These are phyloP conservation scores for Nelumbo lutea DNA, from an alignment of 164 flowering plant genomes.

Conservation along the genomic window DNA sequence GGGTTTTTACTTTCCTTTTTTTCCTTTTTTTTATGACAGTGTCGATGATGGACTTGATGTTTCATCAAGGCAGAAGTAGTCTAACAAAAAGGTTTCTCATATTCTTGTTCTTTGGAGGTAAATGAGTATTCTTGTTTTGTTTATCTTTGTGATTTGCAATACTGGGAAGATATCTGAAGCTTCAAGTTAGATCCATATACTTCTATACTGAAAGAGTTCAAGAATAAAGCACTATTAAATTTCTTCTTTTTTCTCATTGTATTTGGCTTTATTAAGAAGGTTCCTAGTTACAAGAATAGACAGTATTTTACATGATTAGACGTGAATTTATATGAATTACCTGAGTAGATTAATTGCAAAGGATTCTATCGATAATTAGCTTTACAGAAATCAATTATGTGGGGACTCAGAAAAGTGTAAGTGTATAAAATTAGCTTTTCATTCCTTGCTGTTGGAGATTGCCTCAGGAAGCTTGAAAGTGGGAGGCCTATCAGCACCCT, in stretches of 20 bases:
- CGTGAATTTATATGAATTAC: constrained; percentile 4
- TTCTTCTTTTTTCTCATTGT: not conserved
- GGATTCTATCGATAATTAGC: constrained; percentile 15
- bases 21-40: too few relatives aligned
- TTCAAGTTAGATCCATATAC: too few relatives aligned
- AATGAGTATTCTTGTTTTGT: too few relatives aligned
- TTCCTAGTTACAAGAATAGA: not conserved
- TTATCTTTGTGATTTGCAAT: too few relatives aligned
- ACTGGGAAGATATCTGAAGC: too few relatives aligned
- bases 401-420: constrained; percentile 1
- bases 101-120: too few relatives aligned
- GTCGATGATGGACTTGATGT: too few relatives aligned
- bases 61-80: too few relatives aligned
- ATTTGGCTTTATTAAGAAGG: not conserved
- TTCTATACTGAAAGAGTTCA: not conserved
- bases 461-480: constrained; percentile 77
- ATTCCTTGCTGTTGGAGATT: constrained; percentile 47
- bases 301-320: not conserved
- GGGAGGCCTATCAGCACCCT: constrained; percentile 80
- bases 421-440: constrained; percentile 5
- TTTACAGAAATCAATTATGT: constrained; percentile 9
- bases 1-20: not conserved
- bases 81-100: too few relatives aligned
- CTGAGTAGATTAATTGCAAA: not conserved
- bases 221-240: not conserved